Evolutionary conservation across 2,329 filamentous ascomycete species (phyloP).

Genomic region (Plenodomus tracheiphilus): DNA sequence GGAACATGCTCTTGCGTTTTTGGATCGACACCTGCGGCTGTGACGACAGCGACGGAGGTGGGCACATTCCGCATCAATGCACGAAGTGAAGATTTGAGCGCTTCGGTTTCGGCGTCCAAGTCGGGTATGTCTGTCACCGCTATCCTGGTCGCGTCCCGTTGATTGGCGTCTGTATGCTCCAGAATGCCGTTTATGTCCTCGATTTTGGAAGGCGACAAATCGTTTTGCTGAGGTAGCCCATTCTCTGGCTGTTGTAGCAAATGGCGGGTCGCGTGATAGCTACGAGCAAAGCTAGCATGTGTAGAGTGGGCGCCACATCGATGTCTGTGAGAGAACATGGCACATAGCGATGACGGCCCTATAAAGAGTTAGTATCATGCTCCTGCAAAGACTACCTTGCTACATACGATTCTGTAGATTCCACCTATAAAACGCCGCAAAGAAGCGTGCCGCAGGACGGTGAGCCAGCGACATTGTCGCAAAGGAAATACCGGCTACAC

Average conservation of each 20-base stretch:
- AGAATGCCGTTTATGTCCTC: not conserved
- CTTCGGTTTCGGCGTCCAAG: slow-evolving; percentile 2
- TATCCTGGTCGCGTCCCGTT: not conserved
- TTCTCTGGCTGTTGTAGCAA: slow-evolving; percentile 10
- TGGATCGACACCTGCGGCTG: slow-evolving; percentile 33
- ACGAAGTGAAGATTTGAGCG: slow-evolving; percentile 22
- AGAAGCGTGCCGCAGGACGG: slow-evolving; percentile 43
- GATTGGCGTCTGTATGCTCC: not conserved
- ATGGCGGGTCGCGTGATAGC: slow-evolving; percentile 15
- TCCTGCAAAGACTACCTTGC: not conserved
- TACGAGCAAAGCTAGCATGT: not conserved
- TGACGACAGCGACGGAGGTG: slow-evolving; percentile 62
- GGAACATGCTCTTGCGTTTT: slow-evolving; percentile 17
- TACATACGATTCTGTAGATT: slow-evolving; percentile 33
- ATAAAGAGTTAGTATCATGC: slow-evolving; percentile 5
- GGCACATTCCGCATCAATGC: slow-evolving; percentile 59
- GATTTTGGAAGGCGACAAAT: not conserved
- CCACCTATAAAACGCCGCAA: slow-evolving; percentile 51
- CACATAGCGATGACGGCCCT: slow-evolving; percentile 16
- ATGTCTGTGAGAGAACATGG: not conserved
- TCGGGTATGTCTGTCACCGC: not conserved
- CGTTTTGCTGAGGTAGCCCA: too few relatives aligned
- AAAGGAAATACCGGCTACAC: not conserved
- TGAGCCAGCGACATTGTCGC: slow-evolving; percentile 22
- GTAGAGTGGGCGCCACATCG: not conserved